phyloP scores from a whole-genome alignment of 768 basidiomycete species.

The Termitomyces eurrhizus region DNA sequence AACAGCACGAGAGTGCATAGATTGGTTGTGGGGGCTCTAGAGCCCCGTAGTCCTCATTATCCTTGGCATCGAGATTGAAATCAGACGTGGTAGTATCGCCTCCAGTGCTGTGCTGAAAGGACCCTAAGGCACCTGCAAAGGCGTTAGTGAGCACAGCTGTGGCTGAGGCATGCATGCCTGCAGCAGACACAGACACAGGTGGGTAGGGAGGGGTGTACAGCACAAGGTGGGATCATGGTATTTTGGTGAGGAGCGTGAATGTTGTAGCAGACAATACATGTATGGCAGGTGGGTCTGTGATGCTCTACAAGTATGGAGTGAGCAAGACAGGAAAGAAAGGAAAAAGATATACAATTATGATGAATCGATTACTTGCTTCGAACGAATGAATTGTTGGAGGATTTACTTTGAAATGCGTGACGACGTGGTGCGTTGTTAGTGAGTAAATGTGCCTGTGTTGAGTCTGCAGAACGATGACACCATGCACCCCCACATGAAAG shows the following conservation, averaged over 20 bases:
- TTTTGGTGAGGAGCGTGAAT: conserved; percentile 46
- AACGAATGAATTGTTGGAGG: conserved; percentile 32
- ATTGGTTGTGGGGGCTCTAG: conserved; percentile 27
- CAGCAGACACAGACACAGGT: background rate
- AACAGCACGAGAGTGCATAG: conserved; percentile 57
- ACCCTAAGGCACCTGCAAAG: conserved; percentile 4
- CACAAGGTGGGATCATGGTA: conserved; percentile 43
- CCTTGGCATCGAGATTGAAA: too few species aligned
- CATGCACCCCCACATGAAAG: background rate
- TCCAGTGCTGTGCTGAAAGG: background rate
- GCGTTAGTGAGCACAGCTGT: conserved; percentile 11
- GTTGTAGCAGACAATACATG: conserved; percentile 55
- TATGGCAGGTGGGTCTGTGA: conserved; percentile 49
- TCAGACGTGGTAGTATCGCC: background rate
- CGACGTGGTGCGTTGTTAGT: conserved; percentile 35
- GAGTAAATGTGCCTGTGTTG: conserved; percentile 6
- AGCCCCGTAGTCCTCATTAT: background rate
- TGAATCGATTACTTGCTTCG: conserved; percentile 42
- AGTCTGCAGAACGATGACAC: conserved; percentile 19
- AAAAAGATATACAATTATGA: conserved; percentile 50
- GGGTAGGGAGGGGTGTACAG: conserved; percentile 35
- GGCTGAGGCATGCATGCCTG: background rate
- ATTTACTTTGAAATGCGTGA: conserved; percentile 44
- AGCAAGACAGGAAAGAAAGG: background rate
- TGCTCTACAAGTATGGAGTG: conserved; percentile 41